These are phyloP conservation scores for Lobosporangium transversale DNA, from an alignment of 192 early-diverging fungal species.

Conservation along the genomic window DNA sequence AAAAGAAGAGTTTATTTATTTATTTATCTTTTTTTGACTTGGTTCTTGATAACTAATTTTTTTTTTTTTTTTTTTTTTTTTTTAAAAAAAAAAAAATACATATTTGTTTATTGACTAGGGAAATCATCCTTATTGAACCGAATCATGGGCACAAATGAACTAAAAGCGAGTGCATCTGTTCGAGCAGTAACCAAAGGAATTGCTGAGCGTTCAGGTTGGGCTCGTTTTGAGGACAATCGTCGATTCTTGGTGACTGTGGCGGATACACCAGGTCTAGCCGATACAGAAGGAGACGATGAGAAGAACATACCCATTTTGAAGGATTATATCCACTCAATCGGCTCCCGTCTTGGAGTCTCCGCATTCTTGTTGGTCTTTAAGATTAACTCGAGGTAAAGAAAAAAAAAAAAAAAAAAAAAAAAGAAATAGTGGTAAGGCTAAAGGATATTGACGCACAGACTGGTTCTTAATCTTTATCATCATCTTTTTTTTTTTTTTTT, in stretches of 20 bases:
- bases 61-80: no score
- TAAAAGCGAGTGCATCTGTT: slow-evolving; percentile 43
- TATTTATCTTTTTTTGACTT: background rate
- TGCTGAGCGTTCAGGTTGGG: slow-evolving; percentile 48
- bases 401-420: background rate
- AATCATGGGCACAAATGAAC: slow-evolving; percentile 43
- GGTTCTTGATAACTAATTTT: background rate
- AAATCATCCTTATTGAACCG: slow-evolving; percentile 44
- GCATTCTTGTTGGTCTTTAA: slow-evolving; percentile 49
- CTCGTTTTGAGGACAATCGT: slow-evolving; percentile 37
- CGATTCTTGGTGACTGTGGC: slow-evolving; percentile 35
- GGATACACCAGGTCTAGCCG: slow-evolving; percentile 45
- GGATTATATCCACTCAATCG: slow-evolving; percentile 40
- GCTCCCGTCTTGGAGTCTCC: slow-evolving; percentile 33
- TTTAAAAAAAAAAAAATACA: no score
- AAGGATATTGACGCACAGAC: background rate
- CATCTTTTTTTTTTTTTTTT: background rate
- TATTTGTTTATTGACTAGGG: no score
- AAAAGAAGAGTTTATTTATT: no score
- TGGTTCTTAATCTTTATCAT: background rate
- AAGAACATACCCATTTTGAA: slow-evolving; percentile 48
- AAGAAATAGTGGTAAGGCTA: background rate
- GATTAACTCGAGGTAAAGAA: slow-evolving; percentile 32
- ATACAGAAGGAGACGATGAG: slow-evolving; percentile 48
- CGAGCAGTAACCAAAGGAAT: slow-evolving; percentile 46